Conservation (phyloP, 371 early-diverging fungal genomes). For the Haplosporangium sp. region DNA sequence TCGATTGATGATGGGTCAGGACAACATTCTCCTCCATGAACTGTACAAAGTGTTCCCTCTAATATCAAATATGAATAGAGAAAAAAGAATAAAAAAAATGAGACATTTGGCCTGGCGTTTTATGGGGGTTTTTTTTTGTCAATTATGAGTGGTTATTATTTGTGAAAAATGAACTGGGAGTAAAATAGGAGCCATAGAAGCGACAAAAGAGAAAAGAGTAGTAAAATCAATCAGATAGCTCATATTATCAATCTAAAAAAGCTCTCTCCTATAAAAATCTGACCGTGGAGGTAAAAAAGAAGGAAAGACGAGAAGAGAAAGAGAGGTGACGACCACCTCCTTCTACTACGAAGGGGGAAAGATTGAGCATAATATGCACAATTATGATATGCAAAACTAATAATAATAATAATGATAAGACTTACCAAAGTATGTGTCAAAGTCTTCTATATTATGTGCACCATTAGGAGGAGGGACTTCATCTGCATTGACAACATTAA, state of each 20-base stretch:
- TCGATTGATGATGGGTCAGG: constrained; percentile 28
- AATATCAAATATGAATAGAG: background rate
- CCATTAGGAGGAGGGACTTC: constrained; percentile 30
- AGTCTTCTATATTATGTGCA: constrained; percentile 9
- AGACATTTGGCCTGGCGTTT: background rate
- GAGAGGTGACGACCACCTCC: background rate
- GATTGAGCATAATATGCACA: background rate
- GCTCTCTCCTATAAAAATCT: background rate
- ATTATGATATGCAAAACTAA: background rate
- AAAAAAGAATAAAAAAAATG: constrained; percentile 4
- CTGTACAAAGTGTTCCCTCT: constrained; percentile 27
- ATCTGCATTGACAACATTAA: constrained; percentile 18
- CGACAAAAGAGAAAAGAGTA: background rate
- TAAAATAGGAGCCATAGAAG: background rate
- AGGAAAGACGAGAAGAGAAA: background rate
- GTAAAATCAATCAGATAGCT: background rate
- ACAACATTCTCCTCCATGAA: constrained; percentile 44
- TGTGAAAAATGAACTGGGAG: background rate
- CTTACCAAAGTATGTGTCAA: constrained; percentile 46
- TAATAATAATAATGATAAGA: background rate
- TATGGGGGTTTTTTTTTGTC: background rate
- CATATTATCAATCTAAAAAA: background rate
- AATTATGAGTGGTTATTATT: constrained; percentile 3
- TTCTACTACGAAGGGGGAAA: background rate
- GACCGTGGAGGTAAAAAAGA: no score